A percentile compares a stretch with the other conserved stretches of the same genome.
Conservation (phyloP, 352 stramenopile species). For the Pythium dissimile region DNA sequence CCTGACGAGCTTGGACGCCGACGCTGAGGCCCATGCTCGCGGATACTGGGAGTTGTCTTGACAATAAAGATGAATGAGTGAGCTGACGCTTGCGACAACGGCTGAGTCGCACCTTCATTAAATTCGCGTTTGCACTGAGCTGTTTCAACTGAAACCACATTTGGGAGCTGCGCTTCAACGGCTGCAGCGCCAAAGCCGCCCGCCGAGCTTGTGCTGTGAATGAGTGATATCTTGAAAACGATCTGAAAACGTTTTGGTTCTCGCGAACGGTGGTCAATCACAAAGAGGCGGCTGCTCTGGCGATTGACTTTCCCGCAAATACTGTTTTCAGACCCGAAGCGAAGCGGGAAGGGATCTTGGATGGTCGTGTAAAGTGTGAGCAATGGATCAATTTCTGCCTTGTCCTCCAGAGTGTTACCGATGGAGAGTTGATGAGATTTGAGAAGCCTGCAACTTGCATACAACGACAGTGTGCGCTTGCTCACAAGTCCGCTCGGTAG, state of each 20-base stretch:
- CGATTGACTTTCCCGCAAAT: slow-evolving; percentile 37
- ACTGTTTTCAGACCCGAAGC: slow-evolving; percentile 23
- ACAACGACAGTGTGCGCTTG: slow-evolving; percentile 32
- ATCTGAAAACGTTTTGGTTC: slow-evolving; percentile 26
- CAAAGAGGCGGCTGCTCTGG: slow-evolving; percentile 36
- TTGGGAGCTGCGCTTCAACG: slow-evolving; percentile 12
- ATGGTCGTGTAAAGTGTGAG: slow-evolving; percentile 46
- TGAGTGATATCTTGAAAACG: slow-evolving; percentile 36
- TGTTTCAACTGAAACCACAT: slow-evolving; percentile 15
- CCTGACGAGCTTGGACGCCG: not conserved
- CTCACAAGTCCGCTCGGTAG: slow-evolving; percentile 40
- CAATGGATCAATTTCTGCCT: slow-evolving; percentile 6
- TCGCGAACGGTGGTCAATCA: slow-evolving; percentile 25
- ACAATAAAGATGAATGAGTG: slow-evolving; percentile 54
- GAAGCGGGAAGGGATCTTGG: slow-evolving; percentile 28
- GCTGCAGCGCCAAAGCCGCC: slow-evolving; percentile 32
- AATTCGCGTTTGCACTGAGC: slow-evolving; percentile 19
- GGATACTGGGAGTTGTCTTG: slow-evolving; percentile 10
- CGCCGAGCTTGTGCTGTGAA: slow-evolving; percentile 34
- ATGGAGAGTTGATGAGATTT: slow-evolving; percentile 21
- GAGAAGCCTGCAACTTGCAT: slow-evolving; percentile 32
- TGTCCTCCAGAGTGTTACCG: not conserved
- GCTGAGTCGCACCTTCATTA: not conserved
- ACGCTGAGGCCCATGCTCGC: slow-evolving; percentile 5
- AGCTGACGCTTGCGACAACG: not conserved